These are phyloP conservation scores for Scutellaria galericulata DNA, from an alignment of 257 asterid genomes.

Conservation along the genomic window DNA sequence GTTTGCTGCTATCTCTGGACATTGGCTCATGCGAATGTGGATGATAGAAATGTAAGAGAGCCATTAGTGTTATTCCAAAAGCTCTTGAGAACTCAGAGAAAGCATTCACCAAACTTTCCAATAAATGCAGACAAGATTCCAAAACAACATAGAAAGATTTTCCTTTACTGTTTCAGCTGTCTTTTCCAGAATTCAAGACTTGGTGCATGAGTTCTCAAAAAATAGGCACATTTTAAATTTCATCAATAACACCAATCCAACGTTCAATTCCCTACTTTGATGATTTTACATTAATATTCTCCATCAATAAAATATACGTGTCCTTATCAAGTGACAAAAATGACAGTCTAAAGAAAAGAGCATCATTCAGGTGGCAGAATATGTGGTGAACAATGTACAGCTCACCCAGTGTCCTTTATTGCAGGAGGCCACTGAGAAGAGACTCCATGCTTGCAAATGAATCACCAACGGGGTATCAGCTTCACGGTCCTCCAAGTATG, in stretches of 20 bases:
- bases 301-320: conserved; percentile 1
- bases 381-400: neutral
- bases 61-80: too few species aligned
- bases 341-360: neutral
- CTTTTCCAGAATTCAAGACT: neutral
- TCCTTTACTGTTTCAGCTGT: neutral
- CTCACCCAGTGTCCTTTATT: neutral
- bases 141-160: neutral
- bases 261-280: conserved; percentile 10
- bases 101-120: too few species aligned
- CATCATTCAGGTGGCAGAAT: neutral
- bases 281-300: conserved; percentile 13
- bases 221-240: neutral
- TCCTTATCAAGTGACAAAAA: neutral
- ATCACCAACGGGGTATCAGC: neutral
- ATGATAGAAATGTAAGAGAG: too few species aligned
- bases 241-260: neutral
- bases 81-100: too few species aligned
- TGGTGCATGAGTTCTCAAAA: conserved; percentile 16
- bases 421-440: conserved; percentile 2
- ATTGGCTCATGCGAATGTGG: too few species aligned
- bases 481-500: conserved; percentile 93
- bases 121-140: neutral
- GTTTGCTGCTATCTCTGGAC: too few species aligned
- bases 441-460: neutral